phyloP scores from a whole-genome alignment of 352 stramenopile species.

The Phytophthora rubi region DNA sequence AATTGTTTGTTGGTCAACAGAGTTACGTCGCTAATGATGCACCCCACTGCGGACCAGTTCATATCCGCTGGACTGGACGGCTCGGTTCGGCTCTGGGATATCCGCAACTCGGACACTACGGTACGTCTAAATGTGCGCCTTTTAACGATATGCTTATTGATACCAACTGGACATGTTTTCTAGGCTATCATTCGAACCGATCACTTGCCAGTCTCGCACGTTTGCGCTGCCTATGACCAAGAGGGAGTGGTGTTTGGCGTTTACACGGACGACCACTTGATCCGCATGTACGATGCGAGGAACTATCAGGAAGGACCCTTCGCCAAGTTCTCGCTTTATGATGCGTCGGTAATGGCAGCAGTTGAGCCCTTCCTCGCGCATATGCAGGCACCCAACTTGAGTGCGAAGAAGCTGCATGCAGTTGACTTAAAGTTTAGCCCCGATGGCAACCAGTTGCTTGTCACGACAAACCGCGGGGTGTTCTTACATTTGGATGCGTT shows the following conservation, averaged over 20 bases:
- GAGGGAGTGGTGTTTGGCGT: slow-evolving; percentile 88
- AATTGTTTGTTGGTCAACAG: slow-evolving; percentile 29
- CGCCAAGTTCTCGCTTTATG: slow-evolving; percentile 88
- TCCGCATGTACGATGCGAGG: slow-evolving; percentile 90
- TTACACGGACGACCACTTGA: slow-evolving; percentile 85
- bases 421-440: slow-evolving; percentile 86
- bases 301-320: slow-evolving; percentile 90
- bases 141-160: neutral
- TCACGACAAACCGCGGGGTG: slow-evolving; percentile 82
- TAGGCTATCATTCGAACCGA: slow-evolving; percentile 71
- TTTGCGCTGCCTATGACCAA: slow-evolving; percentile 83
- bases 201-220: slow-evolving; percentile 64
- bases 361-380: slow-evolving; percentile 71
- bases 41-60: slow-evolving; percentile 86
- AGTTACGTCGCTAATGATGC: slow-evolving; percentile 87
- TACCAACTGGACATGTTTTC: slow-evolving; percentile 1
- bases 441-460: slow-evolving; percentile 84
- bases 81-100: slow-evolving; percentile 82
- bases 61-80: slow-evolving; percentile 82
- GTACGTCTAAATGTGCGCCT: slow-evolving; percentile 29
- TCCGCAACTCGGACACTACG: slow-evolving; percentile 67
- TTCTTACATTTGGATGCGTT: slow-evolving; percentile 88
- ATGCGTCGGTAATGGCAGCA: slow-evolving; percentile 64
- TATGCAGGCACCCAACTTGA: slow-evolving; percentile 58
- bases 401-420: slow-evolving; percentile 70